Base-by-base conservation (phyloP, 768 basidiomycete genomes). In the Boletus insuetus region DNA sequence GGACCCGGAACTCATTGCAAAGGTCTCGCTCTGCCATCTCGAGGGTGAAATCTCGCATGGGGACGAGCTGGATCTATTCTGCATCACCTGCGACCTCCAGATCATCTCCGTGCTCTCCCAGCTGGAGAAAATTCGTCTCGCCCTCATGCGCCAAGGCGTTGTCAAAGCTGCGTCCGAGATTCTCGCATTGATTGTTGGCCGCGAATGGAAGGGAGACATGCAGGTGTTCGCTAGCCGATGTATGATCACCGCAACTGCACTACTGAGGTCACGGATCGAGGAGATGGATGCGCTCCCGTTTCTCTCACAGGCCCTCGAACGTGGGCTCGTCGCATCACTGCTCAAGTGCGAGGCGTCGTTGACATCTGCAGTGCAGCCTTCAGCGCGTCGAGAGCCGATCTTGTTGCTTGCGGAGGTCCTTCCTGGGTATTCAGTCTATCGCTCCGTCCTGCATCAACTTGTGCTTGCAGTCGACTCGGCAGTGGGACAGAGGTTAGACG, bases 61-160 rank as follows among this genome's bases (percentile, higher is more conserved):
- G 29, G 44, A 42, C 3, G n/a, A 53, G 16, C 48, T 60, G 45
- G 69, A 69, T 47, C 16, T 70, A 6, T 35, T 51, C 29, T 69
- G 69, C 20, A 51, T 69, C 7, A 64, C 62, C 10, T 69, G 66
- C 67, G 69, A 70, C 31, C 48, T 64, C 40, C 69, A 70, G 24
- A 64, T 69, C 43, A 31, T 69, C 45, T 62, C 62, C 12, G 43
- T 54, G 6, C 44, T 69, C 31, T 48, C 64, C 13, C 54, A 61
- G 20, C 69, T 31, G 10, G 56, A 56, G 16, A 35, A 49, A 7
- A 62, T 69, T 7, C 52, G 56, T 19, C 34, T 56, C 20, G 51
- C 64, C 6, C 58, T 69, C 22, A 40, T 69, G 53, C 54, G 44
- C 26, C 64, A 62, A 26, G 67, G 64, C 38, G 45, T 53, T 17